A percentile compares a stretch with the other conserved stretches of the same genome.
phyloP scores from a whole-genome alignment of 768 basidiomycete species.

The Tricholoma sp. region DNA sequence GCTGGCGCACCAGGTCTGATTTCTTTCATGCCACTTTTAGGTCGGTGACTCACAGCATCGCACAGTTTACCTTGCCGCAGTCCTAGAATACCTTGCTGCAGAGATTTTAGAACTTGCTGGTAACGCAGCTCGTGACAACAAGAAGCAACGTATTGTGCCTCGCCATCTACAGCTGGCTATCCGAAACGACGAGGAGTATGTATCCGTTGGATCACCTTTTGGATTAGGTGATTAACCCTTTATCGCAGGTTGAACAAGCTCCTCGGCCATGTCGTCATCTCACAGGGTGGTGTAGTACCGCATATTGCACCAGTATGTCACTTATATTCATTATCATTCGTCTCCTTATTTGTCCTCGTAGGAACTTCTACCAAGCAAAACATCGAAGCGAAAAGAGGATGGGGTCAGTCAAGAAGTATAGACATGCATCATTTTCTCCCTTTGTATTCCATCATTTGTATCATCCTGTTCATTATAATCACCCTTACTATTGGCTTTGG shows the following conservation, averaged over 20 bases:
- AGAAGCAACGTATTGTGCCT: conserved; percentile 93
- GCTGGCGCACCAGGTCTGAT: conserved; percentile 76
- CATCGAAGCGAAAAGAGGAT: conserved; percentile 41
- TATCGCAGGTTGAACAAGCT: conserved; percentile 58
- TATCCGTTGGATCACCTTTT: conserved; percentile 1
- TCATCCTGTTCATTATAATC: conserved; percentile 15
- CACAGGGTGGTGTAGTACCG: conserved; percentile 80
- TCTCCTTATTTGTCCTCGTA: conserved; percentile 1
- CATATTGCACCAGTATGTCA: conserved; percentile 49
- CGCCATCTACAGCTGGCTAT: conserved; percentile 91
- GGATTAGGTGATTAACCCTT: not conserved
- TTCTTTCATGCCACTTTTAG: not conserved
- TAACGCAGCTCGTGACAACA: conserved; percentile 77
- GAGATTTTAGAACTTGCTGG: conserved; percentile 93
- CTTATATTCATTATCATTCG: not conserved
- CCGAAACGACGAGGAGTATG: conserved; percentile 82
- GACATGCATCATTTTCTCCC: conserved; percentile 13
- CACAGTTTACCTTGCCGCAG: conserved; percentile 82
- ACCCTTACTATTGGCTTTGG: conserved; percentile 3
- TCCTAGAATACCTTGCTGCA: conserved; percentile 88
- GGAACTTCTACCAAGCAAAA: conserved; percentile 41
- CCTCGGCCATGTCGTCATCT: conserved; percentile 77
- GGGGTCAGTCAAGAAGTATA: conserved; percentile 43
- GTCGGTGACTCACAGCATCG: not conserved
- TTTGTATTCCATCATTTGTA: conserved; percentile 23